phyloP scores from a whole-genome alignment of 73 alveolate species.

The Paramecium octaurelia region DNA sequence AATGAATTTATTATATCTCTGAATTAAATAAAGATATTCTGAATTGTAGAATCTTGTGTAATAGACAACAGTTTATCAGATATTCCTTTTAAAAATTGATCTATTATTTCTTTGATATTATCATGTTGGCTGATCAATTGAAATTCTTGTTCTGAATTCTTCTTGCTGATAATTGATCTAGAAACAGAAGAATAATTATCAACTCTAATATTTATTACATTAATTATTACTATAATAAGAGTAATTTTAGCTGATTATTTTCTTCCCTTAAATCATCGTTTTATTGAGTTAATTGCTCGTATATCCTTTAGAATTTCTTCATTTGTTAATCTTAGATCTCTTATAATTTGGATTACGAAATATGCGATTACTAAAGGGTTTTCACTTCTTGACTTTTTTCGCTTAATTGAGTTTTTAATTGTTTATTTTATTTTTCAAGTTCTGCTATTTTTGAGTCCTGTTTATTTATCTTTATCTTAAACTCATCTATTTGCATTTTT shows the following conservation, averaged over 20 bases:
- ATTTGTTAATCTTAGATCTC: not conserved
- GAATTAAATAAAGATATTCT: not conserved
- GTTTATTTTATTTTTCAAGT: not conserved
- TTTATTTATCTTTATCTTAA: not conserved
- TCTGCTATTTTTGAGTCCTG: not conserved
- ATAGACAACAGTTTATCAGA: not conserved
- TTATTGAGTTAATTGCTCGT: not conserved
- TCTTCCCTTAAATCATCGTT: conserved; percentile 14
- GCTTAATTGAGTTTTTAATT: not conserved
- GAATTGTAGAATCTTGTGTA: not conserved
- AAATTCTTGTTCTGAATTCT: not conserved
- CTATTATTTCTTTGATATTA: not conserved
- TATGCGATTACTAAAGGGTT: not conserved
- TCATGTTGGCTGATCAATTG: not conserved
- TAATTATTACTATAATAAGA: not conserved
- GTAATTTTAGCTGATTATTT: not conserved
- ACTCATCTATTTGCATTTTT: not conserved
- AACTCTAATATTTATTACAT: not conserved
- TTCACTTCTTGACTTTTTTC: not conserved
- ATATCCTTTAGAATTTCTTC: not conserved
- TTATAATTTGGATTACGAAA: not conserved
- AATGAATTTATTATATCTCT: not conserved
- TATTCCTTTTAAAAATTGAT: not conserved
- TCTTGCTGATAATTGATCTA: not conserved
- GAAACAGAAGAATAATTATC: not conserved